Base-by-base conservation (phyloP, 768 basidiomycete species). In the Boletales sp. region DNA sequence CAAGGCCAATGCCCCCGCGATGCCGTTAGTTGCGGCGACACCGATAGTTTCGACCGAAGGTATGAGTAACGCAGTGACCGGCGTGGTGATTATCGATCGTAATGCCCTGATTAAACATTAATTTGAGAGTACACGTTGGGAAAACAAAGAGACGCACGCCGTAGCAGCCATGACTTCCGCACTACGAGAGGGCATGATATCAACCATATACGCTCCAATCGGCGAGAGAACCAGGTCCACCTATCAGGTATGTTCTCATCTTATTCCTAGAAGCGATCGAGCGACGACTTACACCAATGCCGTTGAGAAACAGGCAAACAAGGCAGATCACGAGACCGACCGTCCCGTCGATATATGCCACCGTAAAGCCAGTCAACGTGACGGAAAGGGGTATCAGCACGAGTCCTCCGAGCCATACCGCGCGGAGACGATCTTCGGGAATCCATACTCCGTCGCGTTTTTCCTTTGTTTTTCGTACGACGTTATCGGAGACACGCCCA, bases 401-500 rank as follows among this genome's bases (percentile, higher is more conserved):
- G 0, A 73, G 65, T 4, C 72, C 73, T 9, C 80, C 78, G 7
- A 72, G 55, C 31, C 80, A 60, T 2, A 77, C 69, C 2, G 74
- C 82, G 1, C 81, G 74, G 21, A 87, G 72, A 6, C 86, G 78
- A 54, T 86, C 87, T 62, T 89, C 85, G 0, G 85, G 85, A 38
- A 79, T 76, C 83, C 82, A 86, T 2, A 69, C 56, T 1, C 83
- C 84, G 0, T 73, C 73, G 19, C 84, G 76, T 6, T 68, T 61
- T 40, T 71, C 65, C 14, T 75, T 75, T 67, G 78, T 82, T 36
- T 58, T 61, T 15, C 75, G 66, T 19, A 89, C 69, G 0, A 75
- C 66, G 24, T 55, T 52, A 61, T 88, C 87, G 0, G 86, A 86
- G 0, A 85, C 51, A 14, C 70, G 71, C 1, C 86, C 86, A 0